Conservation (phyloP, 2,329 filamentous ascomycete genomes). For the Calonectria pauciramosa region DNA sequence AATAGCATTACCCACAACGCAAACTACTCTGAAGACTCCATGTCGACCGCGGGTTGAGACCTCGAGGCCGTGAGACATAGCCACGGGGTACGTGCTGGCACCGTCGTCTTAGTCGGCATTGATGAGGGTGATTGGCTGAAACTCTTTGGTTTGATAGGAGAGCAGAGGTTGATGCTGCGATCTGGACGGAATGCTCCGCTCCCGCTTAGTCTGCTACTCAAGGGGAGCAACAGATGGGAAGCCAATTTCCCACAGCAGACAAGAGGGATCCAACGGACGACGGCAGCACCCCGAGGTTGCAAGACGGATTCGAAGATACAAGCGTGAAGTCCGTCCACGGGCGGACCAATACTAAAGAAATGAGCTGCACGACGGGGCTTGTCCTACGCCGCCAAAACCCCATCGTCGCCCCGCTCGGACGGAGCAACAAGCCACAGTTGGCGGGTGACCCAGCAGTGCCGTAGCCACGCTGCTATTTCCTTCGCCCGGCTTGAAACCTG, state of each 20-base stretch:
- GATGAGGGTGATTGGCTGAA: background rate
- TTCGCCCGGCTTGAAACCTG: background rate
- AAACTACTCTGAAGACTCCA: background rate
- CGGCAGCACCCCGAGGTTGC: background rate
- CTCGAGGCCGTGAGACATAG: slow-evolving; percentile 1
- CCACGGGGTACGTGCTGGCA: background rate
- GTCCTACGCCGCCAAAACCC: slow-evolving; percentile 7
- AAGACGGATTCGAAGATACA: background rate
- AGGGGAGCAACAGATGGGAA: background rate
- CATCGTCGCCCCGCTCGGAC: slow-evolving; percentile 15
- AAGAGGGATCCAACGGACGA: background rate
- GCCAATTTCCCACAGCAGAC: slow-evolving; percentile 21
- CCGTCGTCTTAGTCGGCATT: background rate
- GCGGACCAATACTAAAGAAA: slow-evolving; percentile 15
- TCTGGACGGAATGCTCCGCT: slow-evolving; percentile 17
- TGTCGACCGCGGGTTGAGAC: background rate
- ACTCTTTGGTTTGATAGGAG: background rate
- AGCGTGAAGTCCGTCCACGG: slow-evolving; percentile 13
- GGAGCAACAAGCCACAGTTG: slow-evolving; percentile 8
- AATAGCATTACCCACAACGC: background rate
- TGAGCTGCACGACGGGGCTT: background rate
- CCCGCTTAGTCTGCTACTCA: background rate
- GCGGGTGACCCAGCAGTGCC: background rate
- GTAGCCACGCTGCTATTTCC: slow-evolving; percentile 1
- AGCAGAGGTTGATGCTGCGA: slow-evolving; percentile 4